Conservation (phyloP, 2,329 filamentous ascomycete genomes). For the Xylariaceae sp. region DNA sequence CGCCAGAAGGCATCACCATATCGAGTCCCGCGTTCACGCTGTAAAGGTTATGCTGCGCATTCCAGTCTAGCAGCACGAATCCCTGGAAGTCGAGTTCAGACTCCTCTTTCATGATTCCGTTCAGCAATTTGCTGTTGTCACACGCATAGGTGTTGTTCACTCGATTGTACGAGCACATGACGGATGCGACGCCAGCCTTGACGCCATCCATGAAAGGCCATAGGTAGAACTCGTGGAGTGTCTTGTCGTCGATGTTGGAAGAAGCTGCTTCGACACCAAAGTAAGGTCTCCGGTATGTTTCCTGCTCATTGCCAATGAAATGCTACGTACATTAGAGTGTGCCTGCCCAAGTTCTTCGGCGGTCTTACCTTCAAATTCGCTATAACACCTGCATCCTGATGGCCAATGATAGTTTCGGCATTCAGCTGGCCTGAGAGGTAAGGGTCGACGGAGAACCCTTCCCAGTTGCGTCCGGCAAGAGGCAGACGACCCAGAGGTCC, state of each 20-base stretch:
- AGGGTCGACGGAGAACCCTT: constrained; percentile 60
- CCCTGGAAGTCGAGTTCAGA: constrained; percentile 60
- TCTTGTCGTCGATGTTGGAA: constrained; percentile 61
- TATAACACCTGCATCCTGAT: constrained; percentile 74
- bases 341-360: constrained; percentile 15
- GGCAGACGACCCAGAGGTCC: constrained; percentile 65
- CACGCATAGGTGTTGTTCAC: constrained; percentile 71
- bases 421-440: constrained; percentile 67
- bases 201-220: constrained; percentile 64
- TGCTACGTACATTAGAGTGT: constrained; percentile 34
- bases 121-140: constrained; percentile 66
- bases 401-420: constrained; percentile 68
- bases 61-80: constrained; percentile 67
- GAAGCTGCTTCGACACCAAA: constrained; percentile 49
- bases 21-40: constrained; percentile 59
- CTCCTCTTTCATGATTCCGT: constrained; percentile 57
- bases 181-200: constrained; percentile 48
- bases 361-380: constrained; percentile 59
- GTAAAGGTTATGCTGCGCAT: constrained; percentile 56
- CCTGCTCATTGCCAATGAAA: constrained; percentile 59
- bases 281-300: constrained; percentile 41
- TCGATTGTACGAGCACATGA: constrained; percentile 70
- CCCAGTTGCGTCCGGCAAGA: constrained; percentile 68
- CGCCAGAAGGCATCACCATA: constrained; percentile 62
- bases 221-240: constrained; percentile 61